These are phyloP conservation scores for Uncinocarpus reesii DNA, from an alignment of 2,329 filamentous ascomycete genomes.

Conservation along the genomic window DNA sequence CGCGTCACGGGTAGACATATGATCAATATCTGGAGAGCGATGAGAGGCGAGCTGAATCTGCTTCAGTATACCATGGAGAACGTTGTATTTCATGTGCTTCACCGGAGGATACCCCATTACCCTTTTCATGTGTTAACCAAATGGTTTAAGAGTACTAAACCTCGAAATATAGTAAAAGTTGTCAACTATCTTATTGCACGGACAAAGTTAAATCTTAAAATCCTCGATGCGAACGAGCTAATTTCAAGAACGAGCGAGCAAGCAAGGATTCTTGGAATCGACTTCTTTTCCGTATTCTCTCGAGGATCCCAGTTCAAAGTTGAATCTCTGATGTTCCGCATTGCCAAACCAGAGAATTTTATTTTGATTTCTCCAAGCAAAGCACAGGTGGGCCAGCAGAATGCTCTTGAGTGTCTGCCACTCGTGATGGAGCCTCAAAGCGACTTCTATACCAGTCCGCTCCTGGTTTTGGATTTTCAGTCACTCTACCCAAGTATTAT, in stretches of 20 bases:
- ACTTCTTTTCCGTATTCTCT: constrained; percentile 94
- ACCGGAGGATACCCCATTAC: constrained; percentile 81
- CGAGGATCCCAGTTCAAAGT: constrained; percentile 97
- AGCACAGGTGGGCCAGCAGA: constrained; percentile 87
- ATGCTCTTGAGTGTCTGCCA: constrained; percentile 85
- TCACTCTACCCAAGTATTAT: constrained; percentile 94
- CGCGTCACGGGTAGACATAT: constrained; percentile 88
- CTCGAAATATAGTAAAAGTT: constrained; percentile 61
- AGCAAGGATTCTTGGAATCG: constrained; percentile 79
- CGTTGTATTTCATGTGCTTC: constrained; percentile 81
- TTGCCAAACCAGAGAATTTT: constrained; percentile 94
- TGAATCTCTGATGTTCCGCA: constrained; percentile 96
- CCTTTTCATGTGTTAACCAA: constrained; percentile 63
- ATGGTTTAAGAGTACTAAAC: constrained; percentile 66
- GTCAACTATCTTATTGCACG: constrained; percentile 67
- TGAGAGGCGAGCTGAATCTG: constrained; percentile 83
- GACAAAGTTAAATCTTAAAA: constrained; percentile 74
- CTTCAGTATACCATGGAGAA: constrained; percentile 96
- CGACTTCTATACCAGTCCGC: constrained; percentile 79
- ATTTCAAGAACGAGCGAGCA: constrained; percentile 87
- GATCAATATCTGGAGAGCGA: constrained; percentile 94
- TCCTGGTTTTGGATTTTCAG: constrained; percentile 90
- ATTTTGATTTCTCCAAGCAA: constrained; percentile 79
- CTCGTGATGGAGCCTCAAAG: constrained; percentile 97
- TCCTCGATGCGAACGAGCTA: constrained; percentile 81